phyloP scores from a whole-genome alignment of 331 rosid genomes.

The Rhamnella rubrinervis region DNA sequence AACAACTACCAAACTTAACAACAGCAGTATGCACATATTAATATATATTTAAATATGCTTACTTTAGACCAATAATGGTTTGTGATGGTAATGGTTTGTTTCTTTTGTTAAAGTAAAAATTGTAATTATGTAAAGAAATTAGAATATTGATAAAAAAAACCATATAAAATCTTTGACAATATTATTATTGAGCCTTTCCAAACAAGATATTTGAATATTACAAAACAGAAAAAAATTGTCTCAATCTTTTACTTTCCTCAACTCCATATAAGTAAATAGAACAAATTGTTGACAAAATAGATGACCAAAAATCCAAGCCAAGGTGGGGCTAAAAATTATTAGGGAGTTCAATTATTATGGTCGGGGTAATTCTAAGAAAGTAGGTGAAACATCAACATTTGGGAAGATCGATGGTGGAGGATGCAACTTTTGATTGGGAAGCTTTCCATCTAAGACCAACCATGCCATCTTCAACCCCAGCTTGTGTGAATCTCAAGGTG shows the following conservation, averaged over 20 bases:
- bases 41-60: no score
- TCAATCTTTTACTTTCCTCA: constrained; percentile 9
- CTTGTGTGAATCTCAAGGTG: constrained; percentile 73
- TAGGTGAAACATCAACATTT: constrained; percentile 42
- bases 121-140: no score
- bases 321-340: constrained; percentile 3
- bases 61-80: no score
- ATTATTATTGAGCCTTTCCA: neutral
- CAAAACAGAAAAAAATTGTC: neutral
- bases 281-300: neutral
- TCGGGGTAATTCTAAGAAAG: neutral
- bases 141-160: no score
- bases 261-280: neutral
- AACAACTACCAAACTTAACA: no score
- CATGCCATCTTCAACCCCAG: constrained; percentile 82
- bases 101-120: no score
- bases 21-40: no score
- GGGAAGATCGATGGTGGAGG: constrained; percentile 73
- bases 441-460: constrained; percentile 70
- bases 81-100: no score
- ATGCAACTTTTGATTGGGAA: constrained; percentile 64
- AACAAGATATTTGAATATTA: neutral
- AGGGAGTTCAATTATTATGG: neutral
- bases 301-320: neutral
- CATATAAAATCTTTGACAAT: no score